Evolutionary conservation across 352 stramenopile species (phyloP), one percentile per base, ranked within the genome.

Genomic region (Detonula confervacea): DNA sequence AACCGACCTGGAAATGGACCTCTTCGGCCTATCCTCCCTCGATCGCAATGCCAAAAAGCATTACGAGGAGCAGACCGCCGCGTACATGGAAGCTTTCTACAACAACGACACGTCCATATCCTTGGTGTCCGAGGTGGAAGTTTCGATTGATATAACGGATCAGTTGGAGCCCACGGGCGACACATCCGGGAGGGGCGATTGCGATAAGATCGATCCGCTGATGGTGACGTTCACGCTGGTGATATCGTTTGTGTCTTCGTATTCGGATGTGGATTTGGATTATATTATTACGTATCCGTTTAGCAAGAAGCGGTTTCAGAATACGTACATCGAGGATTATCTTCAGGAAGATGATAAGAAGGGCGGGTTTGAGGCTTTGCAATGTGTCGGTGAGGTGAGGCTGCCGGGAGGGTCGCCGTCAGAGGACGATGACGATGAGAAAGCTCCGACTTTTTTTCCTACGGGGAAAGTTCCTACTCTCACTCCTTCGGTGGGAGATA

Each of bases 261-360:
- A 42, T 24, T n/a, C 35, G 7, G 56, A 64, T n/a, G 35, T 20
- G 33, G 39, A 25, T 2, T 70, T 80, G 44, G 72, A 80, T 29
- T 42, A 69, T 27, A 46, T 80, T 16, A 29, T 80, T 8, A 47
- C 11, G 0, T 59, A 57, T 46, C 61, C 72, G 8, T 79, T 79
- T 25, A 73, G 71, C 29, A 73, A 3, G n/a, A 27, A 55, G 11
- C 8, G n/a, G n/a, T 56, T 16, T 3, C 18, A 57, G 46, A 47
- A 60, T 14, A 24, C 4, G 46, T 72, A 55, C 7, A 67, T 60
- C 46, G n/a, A 73, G 42, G 16, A 57, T 39, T 79, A 79, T 42
- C 14, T 79, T 9, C 62, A 73, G 46, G 46, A 4, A 9, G 63
- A 79, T 33, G 57, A 79, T 37, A 27, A 54, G 47, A 51, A 29